Base-by-base conservation (phyloP, 2,329 filamentous ascomycete species). In the Ophiostoma angusticollis region DNA sequence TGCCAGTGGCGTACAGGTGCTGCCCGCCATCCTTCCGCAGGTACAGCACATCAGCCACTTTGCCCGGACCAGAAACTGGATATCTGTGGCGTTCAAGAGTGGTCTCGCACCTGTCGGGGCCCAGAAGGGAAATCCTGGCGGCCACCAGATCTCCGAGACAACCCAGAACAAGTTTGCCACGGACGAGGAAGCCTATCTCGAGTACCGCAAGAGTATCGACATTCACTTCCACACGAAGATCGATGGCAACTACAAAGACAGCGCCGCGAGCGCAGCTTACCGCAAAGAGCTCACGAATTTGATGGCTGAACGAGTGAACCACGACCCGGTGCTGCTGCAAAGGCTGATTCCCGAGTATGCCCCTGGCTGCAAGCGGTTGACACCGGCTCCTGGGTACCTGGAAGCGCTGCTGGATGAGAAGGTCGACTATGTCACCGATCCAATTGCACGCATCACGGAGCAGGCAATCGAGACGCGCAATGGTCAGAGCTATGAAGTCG, bases 351-450 rank as follows among this genome's bases (percentile, higher is more conserved):
- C 54, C 0, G 51, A 50, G 29, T 47, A 37, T 27, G 34, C 45
- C 0, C 44, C 44, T 1, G 28, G 32, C 8, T 48, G 47, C 44
- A 49, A 44, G 48, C 55, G 48, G 36, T 46, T 47, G 41, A 54
- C 48, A 6, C 53, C 46, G 12, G 52, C 45, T 0, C 47, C 49
- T 13, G 50, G 50, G 9, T 53, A 53, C 30, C 44, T 53, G 9
- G 49, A 52, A 28, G 48, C 49, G 2, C 33, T 53, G 6, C 46
- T 52, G 17, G 46, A 52, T 31, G 31, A 42, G 12, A 54, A 57
- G n/a, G 51, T 59, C 13, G 48, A 53, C 9, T 47, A 58, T 23
- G 50, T 60, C 2, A 49, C 54, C 19, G 38, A 51, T 7, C 48
- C 50, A 2, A 58, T 61, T 8, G 35, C 48, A 5, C 30, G 37